Evolutionary conservation across 176 grass and related monocot genomes (phyloP).

Genomic region (Juncus inflexus): DNA sequence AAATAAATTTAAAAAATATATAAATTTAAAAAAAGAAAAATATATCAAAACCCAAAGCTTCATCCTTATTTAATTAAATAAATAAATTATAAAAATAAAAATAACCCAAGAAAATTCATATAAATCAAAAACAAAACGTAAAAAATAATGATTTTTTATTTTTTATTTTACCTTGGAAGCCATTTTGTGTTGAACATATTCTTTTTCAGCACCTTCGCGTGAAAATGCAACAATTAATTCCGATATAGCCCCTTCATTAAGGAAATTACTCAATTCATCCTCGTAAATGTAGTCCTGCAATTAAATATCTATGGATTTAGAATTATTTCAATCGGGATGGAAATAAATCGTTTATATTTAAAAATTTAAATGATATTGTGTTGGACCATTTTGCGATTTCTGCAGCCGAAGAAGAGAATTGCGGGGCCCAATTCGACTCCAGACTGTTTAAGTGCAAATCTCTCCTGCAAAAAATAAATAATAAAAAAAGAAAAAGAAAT

Average conservation of each 20-base stretch:
- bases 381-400: slow-evolving; percentile 78
- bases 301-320: slow-evolving; percentile 8
- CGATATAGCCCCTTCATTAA: slow-evolving; percentile 54
- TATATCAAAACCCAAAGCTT: too few relatives aligned
- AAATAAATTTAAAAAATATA: too few relatives aligned
- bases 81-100: too few relatives aligned
- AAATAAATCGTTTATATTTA: slow-evolving; percentile 9
- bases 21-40: too few relatives aligned
- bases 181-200: slow-evolving; percentile 99
- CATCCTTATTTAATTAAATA: too few relatives aligned
- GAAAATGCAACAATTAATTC: slow-evolving; percentile 87
- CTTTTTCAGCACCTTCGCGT: slow-evolving; percentile 63
- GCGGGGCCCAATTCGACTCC: slow-evolving; percentile 60
- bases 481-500: neutral
- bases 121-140: neutral
- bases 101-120: neutral
- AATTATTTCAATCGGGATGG: neutral
- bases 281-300: slow-evolving; percentile 91
- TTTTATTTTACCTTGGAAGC: slow-evolving; percentile 47
- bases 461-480: slow-evolving; percentile 53
- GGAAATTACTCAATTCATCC: slow-evolving; percentile 75
- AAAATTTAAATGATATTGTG: slow-evolving; percentile 3
- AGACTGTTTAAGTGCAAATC: slow-evolving; percentile 66
- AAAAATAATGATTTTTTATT: slow-evolving; percentile 3
- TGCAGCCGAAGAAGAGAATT: slow-evolving; percentile 90